Conservation (phyloP, 371 early-diverging fungal species). For the Batkoa obscura region DNA sequence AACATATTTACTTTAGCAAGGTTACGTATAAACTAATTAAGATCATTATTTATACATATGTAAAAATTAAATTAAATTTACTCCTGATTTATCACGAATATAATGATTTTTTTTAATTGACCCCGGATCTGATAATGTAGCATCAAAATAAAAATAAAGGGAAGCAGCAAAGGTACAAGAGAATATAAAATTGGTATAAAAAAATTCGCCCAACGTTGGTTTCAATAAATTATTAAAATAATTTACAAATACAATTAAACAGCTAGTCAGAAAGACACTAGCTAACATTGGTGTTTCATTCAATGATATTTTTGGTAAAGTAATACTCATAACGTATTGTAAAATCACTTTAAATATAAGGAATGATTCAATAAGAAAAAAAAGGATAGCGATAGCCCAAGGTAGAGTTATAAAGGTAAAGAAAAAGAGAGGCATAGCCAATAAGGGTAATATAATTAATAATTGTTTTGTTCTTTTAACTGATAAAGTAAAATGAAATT, state of each 20-base stretch:
- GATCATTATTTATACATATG: not conserved
- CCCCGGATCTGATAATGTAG: slow-evolving; percentile 65
- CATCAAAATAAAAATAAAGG: slow-evolving; percentile 48
- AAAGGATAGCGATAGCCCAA: not conserved
- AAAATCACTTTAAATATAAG: slow-evolving; percentile 46
- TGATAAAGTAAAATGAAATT: too few relatives aligned
- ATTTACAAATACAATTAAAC: slow-evolving; percentile 12
- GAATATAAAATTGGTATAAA: slow-evolving; percentile 39
- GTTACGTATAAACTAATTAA: slow-evolving; percentile 25
- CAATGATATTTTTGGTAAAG: slow-evolving; percentile 30
- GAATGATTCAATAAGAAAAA: slow-evolving; percentile 28
- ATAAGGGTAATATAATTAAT: slow-evolving; percentile 27
- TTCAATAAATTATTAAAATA: not conserved
- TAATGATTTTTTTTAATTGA: slow-evolving; percentile 35
- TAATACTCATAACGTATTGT: slow-evolving; percentile 29
- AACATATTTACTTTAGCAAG: slow-evolving; percentile 45
- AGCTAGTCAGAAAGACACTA: slow-evolving; percentile 65
- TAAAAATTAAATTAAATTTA: too few relatives aligned
- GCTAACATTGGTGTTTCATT: slow-evolving; percentile 63
- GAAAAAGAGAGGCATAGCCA: slow-evolving; percentile 12
- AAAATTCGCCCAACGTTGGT: slow-evolving; percentile 13
- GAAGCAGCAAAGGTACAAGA: slow-evolving; percentile 27
- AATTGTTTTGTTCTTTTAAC: too few relatives aligned
- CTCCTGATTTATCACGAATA: too few relatives aligned
- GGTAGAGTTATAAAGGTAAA: not conserved